Evolutionary conservation across 345 rosid genomes (phyloP).

Genomic region (Lepidium sativum): DNA sequence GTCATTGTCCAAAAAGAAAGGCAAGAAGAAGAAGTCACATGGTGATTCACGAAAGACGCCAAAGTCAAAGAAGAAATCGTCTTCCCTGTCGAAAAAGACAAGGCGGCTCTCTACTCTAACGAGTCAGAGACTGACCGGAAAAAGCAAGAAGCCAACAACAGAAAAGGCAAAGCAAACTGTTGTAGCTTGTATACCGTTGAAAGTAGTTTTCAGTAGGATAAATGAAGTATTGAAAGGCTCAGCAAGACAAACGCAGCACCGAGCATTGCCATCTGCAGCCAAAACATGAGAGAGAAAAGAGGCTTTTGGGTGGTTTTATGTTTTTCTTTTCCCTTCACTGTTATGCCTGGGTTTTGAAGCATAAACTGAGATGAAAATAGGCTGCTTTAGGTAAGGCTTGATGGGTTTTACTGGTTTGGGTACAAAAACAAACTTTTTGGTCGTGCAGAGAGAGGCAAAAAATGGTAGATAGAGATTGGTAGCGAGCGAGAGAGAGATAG

Average conservation of each 20-base stretch:
- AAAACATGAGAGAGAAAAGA: slow-evolving; percentile 20
- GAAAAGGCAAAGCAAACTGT: slow-evolving; percentile 59
- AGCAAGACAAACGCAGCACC: slow-evolving; percentile 27
- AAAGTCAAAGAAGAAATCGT: slow-evolving; percentile 46
- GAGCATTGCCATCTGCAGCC: slow-evolving; percentile 21
- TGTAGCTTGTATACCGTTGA: slow-evolving; percentile 76
- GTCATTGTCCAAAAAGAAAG: slow-evolving; percentile 26
- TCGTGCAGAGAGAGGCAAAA: not conserved
- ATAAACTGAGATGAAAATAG: not conserved
- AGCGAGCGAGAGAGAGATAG: not conserved
- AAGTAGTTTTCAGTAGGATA: slow-evolving; percentile 89
- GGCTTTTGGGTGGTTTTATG: not conserved
- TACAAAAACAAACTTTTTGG: not conserved
- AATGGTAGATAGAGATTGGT: not conserved
- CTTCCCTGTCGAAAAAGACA: slow-evolving; percentile 50
- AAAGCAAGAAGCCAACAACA: slow-evolving; percentile 31
- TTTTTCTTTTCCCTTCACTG: not conserved
- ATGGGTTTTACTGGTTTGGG: not conserved
- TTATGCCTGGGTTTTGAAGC: not conserved
- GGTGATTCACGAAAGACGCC: slow-evolving; percentile 15
- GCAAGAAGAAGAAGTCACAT: slow-evolving; percentile 29
- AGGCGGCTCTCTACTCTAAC: slow-evolving; percentile 77
- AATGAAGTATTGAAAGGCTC: slow-evolving; percentile 81
- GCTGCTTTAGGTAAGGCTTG: not conserved
- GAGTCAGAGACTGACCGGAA: slow-evolving; percentile 38